phyloP scores from a whole-genome alignment of 2,329 filamentous ascomycete genomes.

The Cercospora sp. region DNA sequence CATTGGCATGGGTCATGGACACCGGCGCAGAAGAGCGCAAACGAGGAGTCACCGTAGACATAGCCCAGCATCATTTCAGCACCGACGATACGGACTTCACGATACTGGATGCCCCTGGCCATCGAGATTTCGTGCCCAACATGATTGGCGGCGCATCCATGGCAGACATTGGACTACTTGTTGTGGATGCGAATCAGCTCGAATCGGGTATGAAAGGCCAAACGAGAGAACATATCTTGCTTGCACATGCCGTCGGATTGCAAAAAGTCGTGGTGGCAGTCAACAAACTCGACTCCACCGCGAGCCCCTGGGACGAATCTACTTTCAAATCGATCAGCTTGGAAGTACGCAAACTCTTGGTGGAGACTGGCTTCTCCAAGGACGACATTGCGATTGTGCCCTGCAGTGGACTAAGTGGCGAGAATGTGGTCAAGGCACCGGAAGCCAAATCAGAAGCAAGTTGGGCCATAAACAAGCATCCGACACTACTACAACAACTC shows the following conservation, averaged over 20 bases:
- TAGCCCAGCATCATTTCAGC: slow-evolving; percentile 91
- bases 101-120: slow-evolving; percentile 91
- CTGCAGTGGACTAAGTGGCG: slow-evolving; percentile 83
- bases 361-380: slow-evolving; percentile 73
- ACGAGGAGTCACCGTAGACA: slow-evolving; percentile 92
- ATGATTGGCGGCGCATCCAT: slow-evolving; percentile 98
- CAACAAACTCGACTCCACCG: slow-evolving; percentile 89
- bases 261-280: slow-evolving; percentile 84
- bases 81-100: slow-evolving; percentile 86
- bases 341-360: slow-evolving; percentile 80
- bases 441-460: slow-evolving; percentile 48
- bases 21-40: slow-evolving; percentile 85
- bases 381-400: slow-evolving; percentile 86
- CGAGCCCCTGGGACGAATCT: slow-evolving; percentile 68
- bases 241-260: slow-evolving; percentile 88
- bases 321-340: slow-evolving; percentile 83
- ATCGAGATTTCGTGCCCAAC: slow-evolving; percentile 94
- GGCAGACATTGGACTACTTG: slow-evolving; percentile 91
- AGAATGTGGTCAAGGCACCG: slow-evolving; percentile 71
- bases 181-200: slow-evolving; percentile 92
- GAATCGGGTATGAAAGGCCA: slow-evolving; percentile 92
- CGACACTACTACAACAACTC: slow-evolving; percentile 78
- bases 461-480: slow-evolving; percentile 68
- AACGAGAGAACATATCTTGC: slow-evolving; percentile 86
- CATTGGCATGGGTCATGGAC: slow-evolving; percentile 94